Conservation (phyloP, 1,284 basidiomycete genomes). For the Takashimella tepidaria region DNA sequence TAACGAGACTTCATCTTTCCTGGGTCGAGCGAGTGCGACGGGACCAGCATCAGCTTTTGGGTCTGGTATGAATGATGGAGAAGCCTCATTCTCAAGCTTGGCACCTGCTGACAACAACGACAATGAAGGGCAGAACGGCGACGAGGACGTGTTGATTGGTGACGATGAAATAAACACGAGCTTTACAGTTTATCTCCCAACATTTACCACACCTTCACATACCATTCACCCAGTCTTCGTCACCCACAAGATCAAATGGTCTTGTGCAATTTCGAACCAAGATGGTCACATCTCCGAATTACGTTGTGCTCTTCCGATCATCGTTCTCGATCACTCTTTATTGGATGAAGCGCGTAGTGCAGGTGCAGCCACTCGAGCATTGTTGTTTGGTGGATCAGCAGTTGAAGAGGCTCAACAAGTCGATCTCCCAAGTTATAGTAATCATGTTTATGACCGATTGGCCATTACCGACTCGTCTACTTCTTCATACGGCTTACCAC, state of each 20-base stretch:
- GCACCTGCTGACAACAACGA: slow-evolving; percentile 15
- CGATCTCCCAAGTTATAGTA: slow-evolving; percentile 77
- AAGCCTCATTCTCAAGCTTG: background rate
- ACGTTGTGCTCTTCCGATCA: slow-evolving; percentile 80
- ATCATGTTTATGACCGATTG: slow-evolving; percentile 82
- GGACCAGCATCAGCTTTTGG: background rate
- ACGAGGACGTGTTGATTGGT: slow-evolving; percentile 32
- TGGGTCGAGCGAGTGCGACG: background rate
- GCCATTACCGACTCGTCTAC: slow-evolving; percentile 63
- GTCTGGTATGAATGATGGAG: slow-evolving; percentile 1
- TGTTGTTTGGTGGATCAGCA: slow-evolving; percentile 55
- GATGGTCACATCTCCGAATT: slow-evolving; percentile 87
- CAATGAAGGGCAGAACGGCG: slow-evolving; percentile 18
- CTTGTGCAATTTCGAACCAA: slow-evolving; percentile 65
- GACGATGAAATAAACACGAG: slow-evolving; percentile 51
- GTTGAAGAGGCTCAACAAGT: slow-evolving; percentile 57
- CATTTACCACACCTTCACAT: slow-evolving; percentile 58
- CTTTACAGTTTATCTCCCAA: slow-evolving; percentile 49
- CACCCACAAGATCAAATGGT: slow-evolving; percentile 59
- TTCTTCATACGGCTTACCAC: slow-evolving; percentile 23
- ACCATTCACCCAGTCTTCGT: slow-evolving; percentile 60
- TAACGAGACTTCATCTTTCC: background rate
- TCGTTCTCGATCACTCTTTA: slow-evolving; percentile 67
- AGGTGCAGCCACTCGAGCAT: slow-evolving; percentile 65
- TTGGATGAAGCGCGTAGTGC: slow-evolving; percentile 67